Evolutionary conservation across 352 stramenopile species (phyloP), one percentile per base, ranked within the genome.

Genomic region (Globisporangium solare): DNA sequence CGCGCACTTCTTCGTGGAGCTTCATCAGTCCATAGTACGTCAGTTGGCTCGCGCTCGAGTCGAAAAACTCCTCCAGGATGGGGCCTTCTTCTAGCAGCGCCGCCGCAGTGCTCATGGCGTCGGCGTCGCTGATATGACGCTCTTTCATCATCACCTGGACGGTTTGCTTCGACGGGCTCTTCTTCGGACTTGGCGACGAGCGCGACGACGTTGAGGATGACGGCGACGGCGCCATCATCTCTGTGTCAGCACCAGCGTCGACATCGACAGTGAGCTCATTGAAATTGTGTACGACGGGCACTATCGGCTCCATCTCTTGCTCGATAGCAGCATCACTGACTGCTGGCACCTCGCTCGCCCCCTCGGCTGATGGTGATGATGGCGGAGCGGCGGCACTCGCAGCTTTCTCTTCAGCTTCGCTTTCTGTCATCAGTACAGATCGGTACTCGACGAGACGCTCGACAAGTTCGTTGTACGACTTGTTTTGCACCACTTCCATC

Each of bases 391-490:
- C 2, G 27, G 27, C 27, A 10, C 27, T 3, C 1, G 6, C 39
- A 43, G 39, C 0, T 43, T 43, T 43, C 27, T 54, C 20, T 61
- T 49, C 37, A 61, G 39, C 13, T 11, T 56, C 55, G 43, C 72
- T 67, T 56, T 84, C 87, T 15, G 68, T 91, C 76, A 84, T 77
- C 39, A 78, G 73, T 47, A 92, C 67, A 22, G 70, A 80, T 22
- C 83, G 83, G 55, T 90, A 92, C 61, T 97, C 73, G 40, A 99
- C 93, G 5, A 99, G 69, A 2, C 80, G 77, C 64, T 99, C 95
- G 47, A 99, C 88, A 24, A 99, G 74, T 57, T 99, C 92, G 76
- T 99, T 99, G 79, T 99, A 99, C 46, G 89, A 98, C 63, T 96
- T 96, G 56, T 85, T 83, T 35, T 82, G 79, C 52, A 98, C 72